Evolutionary conservation across 2,329 filamentous ascomycete genomes (phyloP).

Genomic region (Aspergillus cejpii): DNA sequence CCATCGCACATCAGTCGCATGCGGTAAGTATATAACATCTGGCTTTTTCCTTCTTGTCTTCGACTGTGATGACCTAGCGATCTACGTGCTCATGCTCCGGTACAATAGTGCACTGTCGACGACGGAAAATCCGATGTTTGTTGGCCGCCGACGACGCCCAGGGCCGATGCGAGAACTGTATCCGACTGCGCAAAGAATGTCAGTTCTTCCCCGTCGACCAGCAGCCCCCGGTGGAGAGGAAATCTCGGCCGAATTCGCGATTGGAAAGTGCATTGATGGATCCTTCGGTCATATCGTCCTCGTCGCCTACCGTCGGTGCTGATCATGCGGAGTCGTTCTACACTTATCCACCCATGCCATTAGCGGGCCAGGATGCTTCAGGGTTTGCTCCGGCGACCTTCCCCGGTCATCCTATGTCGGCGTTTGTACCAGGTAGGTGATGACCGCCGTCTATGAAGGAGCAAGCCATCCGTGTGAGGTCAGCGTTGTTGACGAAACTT

Average conservation of each 20-base stretch:
- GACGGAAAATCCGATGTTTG: slow-evolving; percentile 88
- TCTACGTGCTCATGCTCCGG: slow-evolving; percentile 16
- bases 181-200: slow-evolving; percentile 88
- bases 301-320: slow-evolving; percentile 31
- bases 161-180: slow-evolving; percentile 83
- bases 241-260: slow-evolving; percentile 41
- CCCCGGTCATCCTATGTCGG: slow-evolving; percentile 28
- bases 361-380: slow-evolving; percentile 32
- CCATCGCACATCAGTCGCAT: slow-evolving; percentile 89
- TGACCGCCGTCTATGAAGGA: neutral
- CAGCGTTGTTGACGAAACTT: slow-evolving; percentile 19
- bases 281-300: slow-evolving; percentile 47
- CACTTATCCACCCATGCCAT: slow-evolving; percentile 31
- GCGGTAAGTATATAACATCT: slow-evolving; percentile 59
- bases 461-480: slow-evolving; percentile 6
- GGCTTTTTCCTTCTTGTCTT: slow-evolving; percentile 1
- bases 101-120: slow-evolving; percentile 72
- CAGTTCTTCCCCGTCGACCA: slow-evolving; percentile 87
- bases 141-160: slow-evolving; percentile 64
- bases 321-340: slow-evolving; percentile 36
- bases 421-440: slow-evolving; percentile 34
- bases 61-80: neutral
- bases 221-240: slow-evolving; percentile 50
- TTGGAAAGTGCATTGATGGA: slow-evolving; percentile 41
- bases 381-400: slow-evolving; percentile 29